Base-by-base conservation (phyloP, 495 filamentous ascomycete species). In the Penicillium coprophilum region DNA sequence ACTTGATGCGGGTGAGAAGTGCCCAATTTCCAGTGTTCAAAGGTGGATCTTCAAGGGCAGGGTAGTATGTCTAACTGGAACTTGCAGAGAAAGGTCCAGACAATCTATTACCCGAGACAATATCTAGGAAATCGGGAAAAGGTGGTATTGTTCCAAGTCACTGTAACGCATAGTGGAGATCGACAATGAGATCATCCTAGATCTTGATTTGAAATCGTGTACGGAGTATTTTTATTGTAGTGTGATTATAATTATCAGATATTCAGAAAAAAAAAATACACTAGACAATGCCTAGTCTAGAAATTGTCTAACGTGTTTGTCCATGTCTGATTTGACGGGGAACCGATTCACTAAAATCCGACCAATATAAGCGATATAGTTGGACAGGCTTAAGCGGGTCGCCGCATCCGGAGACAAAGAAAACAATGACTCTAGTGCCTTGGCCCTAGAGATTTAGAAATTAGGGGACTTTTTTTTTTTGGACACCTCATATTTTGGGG, bases 321-420 rank as follows among this genome's bases (percentile, higher is more conserved):
- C 44, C 34, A 21, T 51, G 49, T 53, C 20, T 39, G 28, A 53
- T 45, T 53, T 53, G 39, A 34, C 39, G 50, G 50, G 50, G 50
- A 53, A 45, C 50, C 20, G 30, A 43, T 10, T 21, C 6, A n/a
- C n/a, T n/a, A 5, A 28, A 28, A 20, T 11, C 40, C 50, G 30
- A 5, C 51, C 51, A 54, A 54, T 54, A 1, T 39, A 9, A 3
- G 21, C 3, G 4, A 10, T 5, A 5, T 47, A 30, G 44, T 20
- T 19, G 31, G 32, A 36, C 31, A 4, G 20, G 44, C 57, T 65
- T 71, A 44, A 53, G 67, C 70, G 51, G 55, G 43, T 70, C 67
- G 66, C 71, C 73, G 73, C 72, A 71, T 71, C 62, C 73, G 70
- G 73, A 66, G 62, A 71, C 71, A 73, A 75, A 73, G 70, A 68